Base-by-base conservation (phyloP, 345 rosid species). In the Limnanthes douglasii region DNA sequence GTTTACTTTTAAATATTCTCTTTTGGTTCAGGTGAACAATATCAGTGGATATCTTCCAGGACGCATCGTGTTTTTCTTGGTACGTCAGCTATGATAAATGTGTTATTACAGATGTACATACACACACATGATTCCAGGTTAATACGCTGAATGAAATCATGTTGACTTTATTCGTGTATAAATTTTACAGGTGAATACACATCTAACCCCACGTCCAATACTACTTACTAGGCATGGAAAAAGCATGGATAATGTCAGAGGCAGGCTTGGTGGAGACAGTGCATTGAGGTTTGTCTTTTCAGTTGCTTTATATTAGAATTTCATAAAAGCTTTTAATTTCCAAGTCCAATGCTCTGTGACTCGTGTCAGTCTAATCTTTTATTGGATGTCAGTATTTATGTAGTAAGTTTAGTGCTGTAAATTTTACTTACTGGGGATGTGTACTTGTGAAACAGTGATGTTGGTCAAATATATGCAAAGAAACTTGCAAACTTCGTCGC, bases 31-130 rank as follows among this genome's bases (percentile, higher is more conserved):
- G 96, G 90, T 85, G 50, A 92, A 92, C 64, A 85, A 92, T 48
- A 92, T 92, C 51, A 78, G 96, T 45, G 99, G 99, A 49, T 92
- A 92, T 64, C 94, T 92, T 59, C 99, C 99, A 34, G 99, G 99
- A 59, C 51, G 94, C 43, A 85, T 92, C 18, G 99, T 92, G 36
- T 92, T 92, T 59, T 92, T 92, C 90, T 65, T 92, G 94, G 99
- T 92, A 75, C 6, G 70, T n/a, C n/a, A n/a, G n/a, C n/a, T n/a
- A n/a, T n/a, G n/a, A n/a, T n/a, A n/a, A n/a, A n/a, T n/a, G n/a
- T n/a, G n/a, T n/a, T n/a, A n/a, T n/a, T n/a, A n/a, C n/a, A n/a
- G n/a, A n/a, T n/a, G n/a, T n/a, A n/a, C n/a, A n/a, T n/a, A n/a
- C n/a, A n/a, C n/a, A n/a, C n/a, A n/a, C n/a, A n/a, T n/a, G n/a